Base-by-base conservation (phyloP, 164 flowering plant species). In the Macadamia tetraphylla region DNA sequence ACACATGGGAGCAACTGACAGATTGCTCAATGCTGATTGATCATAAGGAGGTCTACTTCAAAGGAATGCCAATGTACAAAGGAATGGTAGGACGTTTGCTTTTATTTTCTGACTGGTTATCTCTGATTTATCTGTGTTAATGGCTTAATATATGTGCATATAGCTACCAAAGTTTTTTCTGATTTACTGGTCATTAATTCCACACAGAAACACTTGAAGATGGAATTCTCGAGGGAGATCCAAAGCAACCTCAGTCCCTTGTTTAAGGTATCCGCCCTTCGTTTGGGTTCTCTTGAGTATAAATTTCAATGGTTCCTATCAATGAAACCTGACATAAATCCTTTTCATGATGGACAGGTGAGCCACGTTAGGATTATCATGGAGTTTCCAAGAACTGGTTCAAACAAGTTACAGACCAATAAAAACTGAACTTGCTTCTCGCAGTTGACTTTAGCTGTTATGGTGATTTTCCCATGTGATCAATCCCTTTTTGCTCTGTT, bases 1-100 rank as follows among this genome's bases (percentile, higher is more conserved):
- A 1, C 76, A 79, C 75, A 72, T 92, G 83, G 97, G 99, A 74
- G 87, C 97, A 23, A 78, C 90, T 40, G 86, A 90, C 69, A 78
- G 88, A 73, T 73, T 92, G 82, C 85, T 94, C 1, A 94, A 94
- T 79, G 97, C 97, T n/a, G n/a, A n/a, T n/a, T 72, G 87, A 92
- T 82, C 95, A 90, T 67, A 90, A 90, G 5, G 79, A 85, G 74
- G 86, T 94, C 71, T 94, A 94, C 85, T 90, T 87, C 81, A 80
- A 86, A 73, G 97, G 97, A 73, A 94, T 94, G 98, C 98, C 97
- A 52, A 73, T 65, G 11, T 87, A 81, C 79, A 83, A 81, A 67
- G 98, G 97, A 81, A 82, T 76, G 95, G 97, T 94, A 86, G 52
- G 82, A 51, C 44, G 30, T 15, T 53, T 44, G 48, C 18, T 42